Evolutionary conservation across 176 grass and related monocot genomes (phyloP), one percentile per base, ranked within the genome.

Genomic region (Oryza glumipatula): DNA sequence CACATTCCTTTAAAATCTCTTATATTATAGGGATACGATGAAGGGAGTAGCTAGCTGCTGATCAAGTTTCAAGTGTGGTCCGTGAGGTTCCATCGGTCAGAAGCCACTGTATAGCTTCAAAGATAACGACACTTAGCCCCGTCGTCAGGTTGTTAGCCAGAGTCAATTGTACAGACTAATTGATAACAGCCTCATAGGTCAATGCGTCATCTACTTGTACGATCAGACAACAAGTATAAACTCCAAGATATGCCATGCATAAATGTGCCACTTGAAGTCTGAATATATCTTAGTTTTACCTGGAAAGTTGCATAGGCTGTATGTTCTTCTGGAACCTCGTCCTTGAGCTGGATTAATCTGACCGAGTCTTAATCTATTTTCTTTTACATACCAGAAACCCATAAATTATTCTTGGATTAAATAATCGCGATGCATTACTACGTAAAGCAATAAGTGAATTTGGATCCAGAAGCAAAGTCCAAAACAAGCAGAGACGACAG

Each of bases 1-100:
- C 30, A 30, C 2, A 1, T 30, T 30, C 1, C 1, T 30, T 30
- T 0, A 30, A 32, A 32, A 32, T 32, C 30, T 32, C 30, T 32
- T 32, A 32, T 3, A 32, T 32, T 32, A 32, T 0, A 0, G 1
- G 2, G 30, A 32, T 32, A 32, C 0, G 30, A 32, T 32, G 30
- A 2, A 32, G 30, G 30, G 30, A 32, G 30, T 38, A 38, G 36
- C 36, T 38, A 44, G 46, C 24, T 83, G 51, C 52, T 58, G 52
- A 58, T 58, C 41, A 15, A 35, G 70, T 65, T 21, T 58, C 58
- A 15, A 35, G 70, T 65, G 81, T 74, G 81, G 17, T 48, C 54
- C 10, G 9, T 10, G 48, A 46, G 16, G 58, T 76, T 35, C 73
- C 14, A 21, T 58, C 14, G 15, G 19, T 51, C 47, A 15, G 72